These are phyloP conservation scores for Ustilago loliicola DNA, from an alignment of 1,284 basidiomycete genomes.

Conservation along the genomic window DNA sequence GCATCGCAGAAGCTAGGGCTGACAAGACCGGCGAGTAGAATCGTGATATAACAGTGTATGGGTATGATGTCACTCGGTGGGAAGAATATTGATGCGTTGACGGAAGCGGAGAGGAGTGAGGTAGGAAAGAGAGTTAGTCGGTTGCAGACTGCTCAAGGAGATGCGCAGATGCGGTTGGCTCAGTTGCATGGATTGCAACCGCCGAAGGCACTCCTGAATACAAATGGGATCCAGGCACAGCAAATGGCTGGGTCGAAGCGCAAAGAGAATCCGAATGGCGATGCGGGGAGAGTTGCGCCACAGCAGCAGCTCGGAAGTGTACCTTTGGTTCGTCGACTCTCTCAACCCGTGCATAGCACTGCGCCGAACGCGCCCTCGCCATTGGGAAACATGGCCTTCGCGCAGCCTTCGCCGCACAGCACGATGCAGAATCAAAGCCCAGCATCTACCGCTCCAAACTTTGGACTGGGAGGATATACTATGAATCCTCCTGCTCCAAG, in stretches of 20 bases:
- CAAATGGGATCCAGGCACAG: neutral
- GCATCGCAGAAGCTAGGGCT: slow-evolving; percentile 23
- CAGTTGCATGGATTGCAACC: slow-evolving; percentile 45
- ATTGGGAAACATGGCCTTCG: neutral
- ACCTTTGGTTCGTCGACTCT: neutral
- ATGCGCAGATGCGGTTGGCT: slow-evolving; percentile 39
- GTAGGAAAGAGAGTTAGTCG: slow-evolving; percentile 31
- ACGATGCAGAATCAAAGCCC: slow-evolving; percentile 19
- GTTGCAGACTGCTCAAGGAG: slow-evolving; percentile 45
- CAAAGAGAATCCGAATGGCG: neutral
- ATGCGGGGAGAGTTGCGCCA: neutral
- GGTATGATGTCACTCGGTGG: slow-evolving; percentile 44
- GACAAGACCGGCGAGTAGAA: slow-evolving; percentile 23
- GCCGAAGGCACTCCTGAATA: slow-evolving; percentile 9
- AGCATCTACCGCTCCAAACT: slow-evolving; percentile 17
- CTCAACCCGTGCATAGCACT: neutral
- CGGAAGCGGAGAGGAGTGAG: slow-evolving; percentile 15
- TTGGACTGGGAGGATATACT: neutral
- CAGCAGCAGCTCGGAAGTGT: neutral
- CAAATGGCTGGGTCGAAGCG: slow-evolving; percentile 2
- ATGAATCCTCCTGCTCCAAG: neutral
- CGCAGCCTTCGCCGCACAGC: neutral
- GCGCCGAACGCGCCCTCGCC: neutral
- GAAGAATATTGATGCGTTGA: slow-evolving; percentile 27
- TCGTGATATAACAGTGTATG: slow-evolving; percentile 45